A percentile compares a stretch with the other conserved stretches of the same genome.
Evolutionary conservation across 2,329 filamentous ascomycete species (phyloP).

Genomic region (Didymella glomerata): DNA sequence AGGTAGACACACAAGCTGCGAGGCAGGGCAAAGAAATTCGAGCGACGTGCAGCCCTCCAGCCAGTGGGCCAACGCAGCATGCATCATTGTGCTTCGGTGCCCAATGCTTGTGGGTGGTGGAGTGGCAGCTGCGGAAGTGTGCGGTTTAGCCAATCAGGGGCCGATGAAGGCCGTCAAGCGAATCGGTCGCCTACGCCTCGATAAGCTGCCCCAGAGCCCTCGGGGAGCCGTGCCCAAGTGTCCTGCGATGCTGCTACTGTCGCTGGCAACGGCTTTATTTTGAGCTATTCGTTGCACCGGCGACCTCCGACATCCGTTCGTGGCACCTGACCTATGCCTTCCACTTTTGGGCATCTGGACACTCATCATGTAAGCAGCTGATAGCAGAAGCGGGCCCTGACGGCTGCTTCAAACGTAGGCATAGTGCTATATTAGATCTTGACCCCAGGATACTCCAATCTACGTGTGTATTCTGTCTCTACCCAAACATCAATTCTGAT

Average conservation of each 20-base stretch:
- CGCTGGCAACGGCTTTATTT: conserved; percentile 10
- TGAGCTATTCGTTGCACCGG: conserved; percentile 15
- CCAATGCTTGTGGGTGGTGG: conserved; percentile 24
- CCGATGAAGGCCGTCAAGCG: conserved; percentile 21
- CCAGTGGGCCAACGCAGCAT: conserved; percentile 19
- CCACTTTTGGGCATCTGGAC: conserved; percentile 15
- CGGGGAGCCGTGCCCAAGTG: background rate
- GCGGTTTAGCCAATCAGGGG: conserved; percentile 17
- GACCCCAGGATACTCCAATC: background rate
- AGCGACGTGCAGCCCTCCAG: conserved; percentile 24
- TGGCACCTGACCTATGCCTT: conserved; percentile 22
- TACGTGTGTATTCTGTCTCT: background rate
- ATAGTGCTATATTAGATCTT: conserved; percentile 1
- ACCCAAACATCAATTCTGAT: background rate
- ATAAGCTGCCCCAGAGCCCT: conserved; percentile 17
- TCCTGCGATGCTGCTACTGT: conserved; percentile 6
- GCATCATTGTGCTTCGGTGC: conserved; percentile 19
- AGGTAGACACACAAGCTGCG: conserved; percentile 12
- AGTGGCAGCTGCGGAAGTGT: conserved; percentile 20
- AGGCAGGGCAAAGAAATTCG: conserved; percentile 18
- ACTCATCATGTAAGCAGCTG: conserved; percentile 20
- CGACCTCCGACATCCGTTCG: conserved; percentile 20
- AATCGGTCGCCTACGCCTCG: conserved; percentile 21
- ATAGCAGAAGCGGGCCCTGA: conserved; percentile 11
- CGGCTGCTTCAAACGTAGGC: background rate